Evolutionary conservation across 139 green algal species (phyloP).

Genomic region (Haematococcus sp.): DNA sequence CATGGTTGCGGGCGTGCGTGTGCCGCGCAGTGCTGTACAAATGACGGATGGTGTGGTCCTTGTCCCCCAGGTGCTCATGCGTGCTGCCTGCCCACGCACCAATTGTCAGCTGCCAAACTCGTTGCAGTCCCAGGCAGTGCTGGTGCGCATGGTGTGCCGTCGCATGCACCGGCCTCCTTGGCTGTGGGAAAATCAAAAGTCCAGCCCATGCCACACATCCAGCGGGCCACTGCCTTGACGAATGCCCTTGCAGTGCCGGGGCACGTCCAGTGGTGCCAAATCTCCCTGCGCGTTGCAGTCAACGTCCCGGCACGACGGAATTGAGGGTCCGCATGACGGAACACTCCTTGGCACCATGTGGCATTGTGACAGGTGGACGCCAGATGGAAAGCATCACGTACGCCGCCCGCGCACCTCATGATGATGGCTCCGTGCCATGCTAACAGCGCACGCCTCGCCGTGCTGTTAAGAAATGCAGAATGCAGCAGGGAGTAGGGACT

Average conservation of each 20-base stretch:
- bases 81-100: constrained; percentile 18
- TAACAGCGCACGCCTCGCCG: neutral
- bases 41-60: too few species aligned
- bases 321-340: neutral
- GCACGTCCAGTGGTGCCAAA: constrained; percentile 63
- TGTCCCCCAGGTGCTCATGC: too few species aligned
- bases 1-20: too few species aligned
- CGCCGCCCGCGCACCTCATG: neutral
- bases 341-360: neutral
- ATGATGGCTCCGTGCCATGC: constrained; percentile 13
- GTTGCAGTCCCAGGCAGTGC: neutral
- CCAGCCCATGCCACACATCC: constrained; percentile 46
- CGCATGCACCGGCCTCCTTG: neutral
- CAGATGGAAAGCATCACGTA: neutral
- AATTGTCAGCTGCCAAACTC: constrained; percentile 20
- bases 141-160: constrained; percentile 9
- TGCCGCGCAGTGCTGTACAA: too few species aligned
- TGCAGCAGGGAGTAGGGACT: too few species aligned
- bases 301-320: too few species aligned
- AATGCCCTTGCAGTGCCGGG: constrained; percentile 68
- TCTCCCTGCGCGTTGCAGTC: constrained; percentile 48
- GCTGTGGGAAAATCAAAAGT: constrained; percentile 39
- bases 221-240: constrained; percentile 28
- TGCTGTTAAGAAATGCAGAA: too few species aligned
- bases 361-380: neutral